Conservation (phyloP, 139 green algal species). For the Tetradesmus lagerheimii region DNA sequence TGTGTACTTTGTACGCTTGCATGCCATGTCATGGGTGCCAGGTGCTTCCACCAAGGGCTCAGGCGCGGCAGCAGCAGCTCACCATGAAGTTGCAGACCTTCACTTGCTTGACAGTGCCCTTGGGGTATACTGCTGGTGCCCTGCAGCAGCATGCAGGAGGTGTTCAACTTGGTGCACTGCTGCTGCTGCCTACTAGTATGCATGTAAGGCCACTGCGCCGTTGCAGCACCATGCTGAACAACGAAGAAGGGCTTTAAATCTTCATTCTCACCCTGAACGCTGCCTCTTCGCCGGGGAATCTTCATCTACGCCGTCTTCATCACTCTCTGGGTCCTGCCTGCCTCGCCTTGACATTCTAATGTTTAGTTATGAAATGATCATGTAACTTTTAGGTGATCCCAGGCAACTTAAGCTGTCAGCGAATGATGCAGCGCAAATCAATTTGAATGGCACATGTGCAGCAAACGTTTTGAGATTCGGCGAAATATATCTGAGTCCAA, state of each 20-base stretch:
- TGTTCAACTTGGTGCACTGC: not conserved
- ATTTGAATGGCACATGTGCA: not conserved
- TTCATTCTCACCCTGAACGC: not conserved
- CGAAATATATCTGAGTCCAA: too few species aligned
- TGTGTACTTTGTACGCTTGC: too few species aligned
- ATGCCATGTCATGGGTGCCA: not conserved
- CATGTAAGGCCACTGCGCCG: not conserved
- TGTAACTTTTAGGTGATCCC: not conserved
- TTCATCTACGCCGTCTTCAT: not conserved
- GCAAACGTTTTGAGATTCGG: too few species aligned
- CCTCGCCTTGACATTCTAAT: not conserved
- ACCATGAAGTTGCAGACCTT: constrained; percentile 85
- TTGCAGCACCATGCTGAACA: not conserved
- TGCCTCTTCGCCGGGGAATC: not conserved
- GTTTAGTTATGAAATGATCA: not conserved
- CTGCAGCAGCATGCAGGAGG: not conserved
- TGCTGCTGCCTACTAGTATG: not conserved
- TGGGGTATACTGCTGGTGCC: not conserved
- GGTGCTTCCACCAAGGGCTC: not conserved
- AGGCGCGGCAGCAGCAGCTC: constrained; percentile 5
- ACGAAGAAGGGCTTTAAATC: too few species aligned
- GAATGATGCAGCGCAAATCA: not conserved
- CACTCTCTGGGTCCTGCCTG: not conserved
- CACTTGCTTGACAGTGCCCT: constrained; percentile 62
- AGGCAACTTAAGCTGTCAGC: not conserved